Evolutionary conservation across 2,329 filamentous ascomycete species (phyloP), one percentile per base, ranked within the genome.

Genomic region (Cordyceps farinosa): DNA sequence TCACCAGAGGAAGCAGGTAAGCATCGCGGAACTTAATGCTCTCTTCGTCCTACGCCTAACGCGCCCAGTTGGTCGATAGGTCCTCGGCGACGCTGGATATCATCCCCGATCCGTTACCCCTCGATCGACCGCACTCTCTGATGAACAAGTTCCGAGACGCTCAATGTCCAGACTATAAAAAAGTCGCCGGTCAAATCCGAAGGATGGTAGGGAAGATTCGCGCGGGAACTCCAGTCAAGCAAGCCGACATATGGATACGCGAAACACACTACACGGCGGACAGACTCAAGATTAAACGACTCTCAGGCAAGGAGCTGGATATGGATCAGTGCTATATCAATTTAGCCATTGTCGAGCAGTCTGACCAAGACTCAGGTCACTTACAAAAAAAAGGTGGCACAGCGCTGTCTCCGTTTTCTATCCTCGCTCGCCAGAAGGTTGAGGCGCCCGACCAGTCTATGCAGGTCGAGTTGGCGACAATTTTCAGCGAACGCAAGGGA

Each of bases 251-350:
- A 22, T 67, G 45, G 54, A 72, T 75, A 51, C 67, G 64, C 13
- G 30, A 69, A 2, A 62, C 68, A 0, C 55, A 66, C 57, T 74
- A 73, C 55, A 66, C 58, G 13, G 8, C 11, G 10, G 64, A 68
- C 0, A 69, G 58, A 52, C 70, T 77, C 42, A 62, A 65, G 48
- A 75, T 77, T 50, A 63, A 74, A 66, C 70, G 74, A 29, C 70
- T 78, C 30, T 77, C 74, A 10, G 74, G 74, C 42, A 67, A 73
- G 0, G 5, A 5, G 15, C 64, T 78, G 32, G 32, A 67, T 3
- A 75, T 78, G 68, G 67, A 74, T 34, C 70, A 72, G 42, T 78
- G 74, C 65, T 78, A 78, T 56, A 77, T 78, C 66, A 78, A 79
- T 64, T 72, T 78, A 27, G 70, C 70, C 54, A 69, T 77, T 27